A percentile compares a stretch with the other conserved stretches of the same genome.
These are phyloP conservation scores for Capronia coronata DNA, from an alignment of 2,329 filamentous ascomycete genomes.

Conservation along the genomic window DNA sequence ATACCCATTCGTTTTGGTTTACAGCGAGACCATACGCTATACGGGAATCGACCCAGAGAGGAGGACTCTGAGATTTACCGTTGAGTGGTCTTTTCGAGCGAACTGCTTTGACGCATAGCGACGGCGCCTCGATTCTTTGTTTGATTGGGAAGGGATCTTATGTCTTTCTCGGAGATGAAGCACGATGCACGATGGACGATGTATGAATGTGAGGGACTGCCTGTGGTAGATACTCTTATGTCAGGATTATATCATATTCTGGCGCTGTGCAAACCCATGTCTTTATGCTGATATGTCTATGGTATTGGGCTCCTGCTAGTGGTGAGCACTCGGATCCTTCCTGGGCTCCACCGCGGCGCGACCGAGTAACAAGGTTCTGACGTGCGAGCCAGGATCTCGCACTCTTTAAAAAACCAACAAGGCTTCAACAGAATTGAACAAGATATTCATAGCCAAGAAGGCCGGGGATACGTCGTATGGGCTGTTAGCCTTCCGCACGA, in stretches of 20 bases:
- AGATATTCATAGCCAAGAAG: too few species aligned
- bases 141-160: background rate
- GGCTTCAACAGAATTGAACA: background rate
- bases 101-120: constrained; percentile 24
- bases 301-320: background rate
- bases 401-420: background rate
- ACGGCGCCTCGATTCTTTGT: constrained; percentile 6
- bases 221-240: constrained; percentile 7
- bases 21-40: constrained; percentile 4
- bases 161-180: constrained; percentile 7
- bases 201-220: constrained; percentile 15
- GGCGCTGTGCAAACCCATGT: constrained; percentile 2
- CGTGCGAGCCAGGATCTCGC: constrained; percentile 2
- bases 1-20: constrained; percentile 23
- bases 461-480: background rate
- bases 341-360: background rate
- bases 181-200: constrained; percentile 14
- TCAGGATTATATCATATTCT: constrained; percentile 9
- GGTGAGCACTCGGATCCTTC: background rate
- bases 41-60: background rate
- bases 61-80: constrained; percentile 5
- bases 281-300: background rate
- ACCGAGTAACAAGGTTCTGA: constrained; percentile 8
- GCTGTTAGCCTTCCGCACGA: background rate
- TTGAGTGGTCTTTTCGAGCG: background rate